These are phyloP conservation scores for Pyrenochaeta sp. DNA, from an alignment of 2,329 filamentous ascomycete genomes.

Conservation along the genomic window DNA sequence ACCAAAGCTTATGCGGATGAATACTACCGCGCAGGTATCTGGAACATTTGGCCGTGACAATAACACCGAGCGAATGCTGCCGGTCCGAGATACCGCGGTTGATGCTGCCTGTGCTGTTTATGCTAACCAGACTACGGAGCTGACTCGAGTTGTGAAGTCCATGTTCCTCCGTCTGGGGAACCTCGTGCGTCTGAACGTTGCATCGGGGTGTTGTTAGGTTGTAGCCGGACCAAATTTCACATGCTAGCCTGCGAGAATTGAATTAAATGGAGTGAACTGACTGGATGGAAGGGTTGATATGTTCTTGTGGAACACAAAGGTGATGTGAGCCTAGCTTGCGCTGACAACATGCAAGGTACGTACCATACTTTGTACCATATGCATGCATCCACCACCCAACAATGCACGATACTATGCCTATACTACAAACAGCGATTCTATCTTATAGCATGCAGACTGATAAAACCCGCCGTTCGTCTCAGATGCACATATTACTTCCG, in stretches of 20 bases:
- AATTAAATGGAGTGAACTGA: neutral
- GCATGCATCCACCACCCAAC: neutral
- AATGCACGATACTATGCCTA: conserved; percentile 1
- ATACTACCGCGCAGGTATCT: neutral
- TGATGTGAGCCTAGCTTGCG: neutral
- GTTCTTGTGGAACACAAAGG: neutral
- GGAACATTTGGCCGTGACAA: neutral
- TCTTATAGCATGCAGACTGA: neutral
- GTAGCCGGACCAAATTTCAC: neutral
- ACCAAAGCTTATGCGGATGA: neutral
- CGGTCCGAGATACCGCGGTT: conserved; percentile 15
- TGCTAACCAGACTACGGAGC: neutral
- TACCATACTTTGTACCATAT: neutral
- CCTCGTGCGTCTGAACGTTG: neutral
- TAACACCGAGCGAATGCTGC: neutral
- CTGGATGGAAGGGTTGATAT: neutral
- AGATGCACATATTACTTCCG: neutral
- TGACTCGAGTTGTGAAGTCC: neutral
- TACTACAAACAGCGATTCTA: neutral
- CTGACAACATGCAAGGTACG: neutral
- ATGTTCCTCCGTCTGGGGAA: neutral
- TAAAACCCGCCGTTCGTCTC: neutral
- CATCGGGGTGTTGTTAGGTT: neutral
- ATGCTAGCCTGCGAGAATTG: neutral
- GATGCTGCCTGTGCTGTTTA: neutral